Conservation (phyloP, 768 basidiomycete genomes). For the Russula dissimulans region DNA sequence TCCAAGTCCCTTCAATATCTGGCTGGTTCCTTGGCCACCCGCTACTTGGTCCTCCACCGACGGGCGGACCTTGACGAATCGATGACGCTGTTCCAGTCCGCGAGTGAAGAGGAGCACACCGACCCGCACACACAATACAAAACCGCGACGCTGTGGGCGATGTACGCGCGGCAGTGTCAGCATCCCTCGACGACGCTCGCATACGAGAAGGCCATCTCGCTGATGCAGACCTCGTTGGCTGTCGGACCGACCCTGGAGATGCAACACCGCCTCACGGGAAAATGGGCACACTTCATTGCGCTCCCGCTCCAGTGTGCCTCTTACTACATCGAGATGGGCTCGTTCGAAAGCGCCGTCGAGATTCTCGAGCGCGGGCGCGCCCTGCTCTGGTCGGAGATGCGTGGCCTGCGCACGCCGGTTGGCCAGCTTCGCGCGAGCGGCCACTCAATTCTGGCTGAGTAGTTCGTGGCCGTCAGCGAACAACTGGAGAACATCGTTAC, state of each 20-base stretch:
- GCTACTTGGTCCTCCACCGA: neutral
- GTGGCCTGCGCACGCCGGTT: neutral
- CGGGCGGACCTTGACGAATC: neutral
- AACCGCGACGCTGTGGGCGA: neutral
- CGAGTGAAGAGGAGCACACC: neutral
- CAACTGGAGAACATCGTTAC: too few relatives aligned
- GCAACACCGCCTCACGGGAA: neutral
- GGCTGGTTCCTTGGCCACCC: neutral
- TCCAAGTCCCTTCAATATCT: neutral
- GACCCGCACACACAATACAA: neutral
- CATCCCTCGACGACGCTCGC: neutral
- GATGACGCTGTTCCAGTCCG: neutral
- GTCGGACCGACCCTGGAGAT: neutral
- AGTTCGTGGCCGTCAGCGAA: too few relatives aligned
- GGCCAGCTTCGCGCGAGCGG: slow-evolving; percentile 1
- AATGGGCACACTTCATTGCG: neutral
- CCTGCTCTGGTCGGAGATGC: slow-evolving; percentile 15
- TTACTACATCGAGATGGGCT: slow-evolving; percentile 2
- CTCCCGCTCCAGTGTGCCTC: neutral
- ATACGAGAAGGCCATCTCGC: neutral
- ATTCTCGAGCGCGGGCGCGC: slow-evolving; percentile 15
- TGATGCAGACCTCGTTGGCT: neutral
- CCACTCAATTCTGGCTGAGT: neutral
- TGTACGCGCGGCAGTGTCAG: neutral
- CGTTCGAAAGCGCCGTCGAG: neutral